Evolutionary conservation across 2,329 filamentous ascomycete species (phyloP).

Genomic region (Aphanocladium album): DNA sequence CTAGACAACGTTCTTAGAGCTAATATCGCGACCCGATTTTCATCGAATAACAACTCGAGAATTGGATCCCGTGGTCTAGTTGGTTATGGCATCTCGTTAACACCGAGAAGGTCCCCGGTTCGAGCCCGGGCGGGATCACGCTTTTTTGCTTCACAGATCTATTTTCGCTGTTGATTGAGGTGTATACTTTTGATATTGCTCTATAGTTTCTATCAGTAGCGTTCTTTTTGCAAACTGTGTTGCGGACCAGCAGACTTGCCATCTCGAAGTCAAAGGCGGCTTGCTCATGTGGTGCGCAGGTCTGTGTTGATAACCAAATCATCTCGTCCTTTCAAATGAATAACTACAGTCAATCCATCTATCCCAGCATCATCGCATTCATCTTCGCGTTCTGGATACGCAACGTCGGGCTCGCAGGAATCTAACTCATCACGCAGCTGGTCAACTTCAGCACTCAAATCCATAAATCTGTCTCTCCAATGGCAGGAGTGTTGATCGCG

Average conservation of each 20-base stretch:
- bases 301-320: constrained; percentile 50
- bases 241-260: background rate
- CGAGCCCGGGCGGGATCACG: constrained; percentile 13
- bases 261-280: too few relatives aligned
- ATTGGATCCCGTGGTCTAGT: constrained; percentile 14
- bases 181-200: constrained; percentile 6
- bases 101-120: constrained; percentile 15
- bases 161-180: background rate
- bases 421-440: constrained; percentile 36
- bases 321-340: constrained; percentile 45
- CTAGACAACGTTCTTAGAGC: background rate
- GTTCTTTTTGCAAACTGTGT: background rate
- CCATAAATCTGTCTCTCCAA: constrained; percentile 38
- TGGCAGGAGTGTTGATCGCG: constrained; percentile 30
- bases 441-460: constrained; percentile 36
- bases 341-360: constrained; percentile 45
- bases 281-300: constrained; percentile 22
- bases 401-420: constrained; percentile 15
- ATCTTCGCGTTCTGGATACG: constrained; percentile 11
- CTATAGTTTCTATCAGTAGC: constrained; percentile 5
- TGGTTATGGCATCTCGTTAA: constrained; percentile 15
- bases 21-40: background rate
- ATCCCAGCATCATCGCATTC: constrained; percentile 37
- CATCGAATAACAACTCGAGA: constrained; percentile 7
- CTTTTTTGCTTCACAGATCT: constrained; percentile 5